phyloP scores from a whole-genome alignment of 2,329 filamentous ascomycete species.

The Mariannaea sp. region DNA sequence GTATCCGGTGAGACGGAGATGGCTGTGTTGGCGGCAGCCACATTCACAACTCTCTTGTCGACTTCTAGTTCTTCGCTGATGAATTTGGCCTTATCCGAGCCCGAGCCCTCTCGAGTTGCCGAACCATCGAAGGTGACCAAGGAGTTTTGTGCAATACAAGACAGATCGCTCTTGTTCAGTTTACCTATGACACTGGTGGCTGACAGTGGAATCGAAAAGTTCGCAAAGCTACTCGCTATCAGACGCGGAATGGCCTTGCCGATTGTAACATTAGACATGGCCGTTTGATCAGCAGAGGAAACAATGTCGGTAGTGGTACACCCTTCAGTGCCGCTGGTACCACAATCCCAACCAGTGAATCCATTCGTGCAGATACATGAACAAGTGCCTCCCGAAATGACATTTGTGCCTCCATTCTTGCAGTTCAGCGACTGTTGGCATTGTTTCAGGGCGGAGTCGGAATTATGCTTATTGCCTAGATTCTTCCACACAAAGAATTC shows the following conservation, averaged over 20 bases:
- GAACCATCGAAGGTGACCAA: slow-evolving; percentile 80
- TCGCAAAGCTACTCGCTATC: slow-evolving; percentile 64
- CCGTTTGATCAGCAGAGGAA: slow-evolving; percentile 46
- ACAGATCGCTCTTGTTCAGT: slow-evolving; percentile 75
- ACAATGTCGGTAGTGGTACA: slow-evolving; percentile 57
- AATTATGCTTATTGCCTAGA: slow-evolving; percentile 42
- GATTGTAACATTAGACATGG: slow-evolving; percentile 72
- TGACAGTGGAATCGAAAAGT: slow-evolving; percentile 79
- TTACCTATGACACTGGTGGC: slow-evolving; percentile 71
- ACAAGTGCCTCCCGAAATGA: slow-evolving; percentile 70
- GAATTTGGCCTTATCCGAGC: slow-evolving; percentile 35
- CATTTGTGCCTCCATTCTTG: slow-evolving; percentile 78
- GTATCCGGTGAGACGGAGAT: slow-evolving; percentile 29
- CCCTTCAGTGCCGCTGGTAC: slow-evolving; percentile 51
- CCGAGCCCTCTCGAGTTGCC: slow-evolving; percentile 44
- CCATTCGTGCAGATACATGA: slow-evolving; percentile 89
- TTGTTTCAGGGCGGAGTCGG: slow-evolving; percentile 47
- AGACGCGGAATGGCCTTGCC: slow-evolving; percentile 79
- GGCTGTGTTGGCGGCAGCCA: slow-evolving; percentile 19
- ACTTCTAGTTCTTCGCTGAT: slow-evolving; percentile 25
- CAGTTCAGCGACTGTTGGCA: slow-evolving; percentile 71
- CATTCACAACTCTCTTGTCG: slow-evolving; percentile 11
- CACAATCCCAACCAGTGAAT: slow-evolving; percentile 69
- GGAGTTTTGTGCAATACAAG: slow-evolving; percentile 84
- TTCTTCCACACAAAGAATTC: slow-evolving; percentile 67